Base-by-base conservation (phyloP, 1,284 basidiomycete species). In the Rhodotorula sp. region DNA sequence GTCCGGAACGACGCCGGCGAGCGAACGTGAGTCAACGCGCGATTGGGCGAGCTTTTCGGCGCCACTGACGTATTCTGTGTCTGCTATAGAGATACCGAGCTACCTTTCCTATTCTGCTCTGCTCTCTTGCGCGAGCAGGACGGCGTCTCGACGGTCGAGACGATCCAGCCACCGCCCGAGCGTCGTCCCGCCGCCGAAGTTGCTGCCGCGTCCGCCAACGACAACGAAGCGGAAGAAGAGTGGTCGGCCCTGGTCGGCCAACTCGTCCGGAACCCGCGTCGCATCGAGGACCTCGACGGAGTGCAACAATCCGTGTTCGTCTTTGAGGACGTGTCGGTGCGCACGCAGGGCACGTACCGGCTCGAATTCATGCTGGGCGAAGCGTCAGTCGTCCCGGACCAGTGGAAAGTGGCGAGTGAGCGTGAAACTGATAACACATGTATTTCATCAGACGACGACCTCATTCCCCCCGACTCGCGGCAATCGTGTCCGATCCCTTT, bases 261-360 rank as follows among this genome's bases (percentile, higher is more conserved):
- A 69, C 83, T 93, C 38, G 91, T 94, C 43, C 88, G 92, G 19
- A 89, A 89, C 1, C 86, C 91, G 2, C 87, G 91, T 58, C 86
- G 89, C 65, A 89, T 93, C 79, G 84, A 88, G 55, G 87, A 90
- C 79, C 55, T 74, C 8, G 69, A 75, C 4, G 91, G 91, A 56
- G 87, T 88, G 50, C 84, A 85, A 74, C 90, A 91, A 14, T 83
- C 91, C 49, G 94, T 90, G 81, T 94, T 95, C 79, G 83, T 93
- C 63, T 95, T 95, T 79, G 89, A 93, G 14, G 93, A 95, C 80
- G 90, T 92, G 75, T 91, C 90, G 79, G 87, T 95, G 67, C 86
- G 90, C 19, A 86, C 85, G 82, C 84, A 86, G 45, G 93, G 93
- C 21, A 85, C 84, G 21, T 95, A 89, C 81, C 86, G 88, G 75